A percentile compares a stretch with the other conserved stretches of the same genome.
These are phyloP conservation scores for Stentor coeruleus DNA, from an alignment of 73 alveolate genomes.

Conservation along the genomic window DNA sequence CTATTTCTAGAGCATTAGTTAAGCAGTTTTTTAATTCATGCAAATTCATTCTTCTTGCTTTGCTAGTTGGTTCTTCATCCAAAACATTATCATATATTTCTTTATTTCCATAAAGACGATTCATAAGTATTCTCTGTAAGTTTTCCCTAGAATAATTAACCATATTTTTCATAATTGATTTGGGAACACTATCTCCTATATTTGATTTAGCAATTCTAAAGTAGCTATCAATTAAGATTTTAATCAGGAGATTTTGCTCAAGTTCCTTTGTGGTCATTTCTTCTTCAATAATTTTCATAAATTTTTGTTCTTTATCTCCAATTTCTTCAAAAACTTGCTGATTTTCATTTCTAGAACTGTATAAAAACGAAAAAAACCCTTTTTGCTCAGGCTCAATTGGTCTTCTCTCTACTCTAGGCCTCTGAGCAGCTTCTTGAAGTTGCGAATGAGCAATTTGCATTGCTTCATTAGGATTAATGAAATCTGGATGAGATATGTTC, in stretches of 20 bases:
- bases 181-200: slow-evolving; percentile 70
- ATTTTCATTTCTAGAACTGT: not conserved
- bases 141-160: slow-evolving; percentile 36
- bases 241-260: slow-evolving; percentile 66
- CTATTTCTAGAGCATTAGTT: too few relatives aligned
- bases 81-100: slow-evolving; percentile 35
- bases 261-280: slow-evolving; percentile 42
- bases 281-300: too few relatives aligned
- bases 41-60: not conserved
- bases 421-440: not conserved
- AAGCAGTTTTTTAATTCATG: not conserved
- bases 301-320: not conserved
- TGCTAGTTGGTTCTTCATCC: not conserved
- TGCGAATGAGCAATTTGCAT: not conserved
- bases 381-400: not conserved
- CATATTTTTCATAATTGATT: slow-evolving; percentile 66
- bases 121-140: not conserved
- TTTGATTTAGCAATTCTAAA: slow-evolving; percentile 69
- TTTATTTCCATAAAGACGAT: slow-evolving; percentile 33
- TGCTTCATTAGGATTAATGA: slow-evolving; percentile 43
- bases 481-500: slow-evolving; percentile 81
- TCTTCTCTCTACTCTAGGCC: not conserved
- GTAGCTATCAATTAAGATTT: slow-evolving; percentile 65
- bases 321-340: not conserved
- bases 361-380: not conserved